Base-by-base conservation (phyloP, 2,329 filamentous ascomycete genomes). In the Phaeomoniella chlamydospora region DNA sequence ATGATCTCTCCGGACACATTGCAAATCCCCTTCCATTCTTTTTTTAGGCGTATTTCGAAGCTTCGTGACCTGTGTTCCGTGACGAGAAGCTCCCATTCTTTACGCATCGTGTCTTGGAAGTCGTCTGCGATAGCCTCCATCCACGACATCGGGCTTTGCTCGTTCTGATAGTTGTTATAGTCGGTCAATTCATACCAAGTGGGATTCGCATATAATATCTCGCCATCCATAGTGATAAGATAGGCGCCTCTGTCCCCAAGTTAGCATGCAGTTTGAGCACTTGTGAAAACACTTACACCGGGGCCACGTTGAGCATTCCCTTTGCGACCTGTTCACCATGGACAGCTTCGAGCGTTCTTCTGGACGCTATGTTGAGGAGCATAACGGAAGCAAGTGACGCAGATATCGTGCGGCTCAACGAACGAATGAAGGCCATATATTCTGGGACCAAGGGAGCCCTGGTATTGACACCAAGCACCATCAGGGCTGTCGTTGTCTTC, bases 211-310 rank as follows among this genome's bases (percentile, higher is more conserved):
- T 84, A 90, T 6, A 71, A 81, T 46, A 90, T 81, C 15, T 69
- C 62, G 3, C 84, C 83, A 30, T 65, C 55, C 0, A 72, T 67
- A 9, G 22, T 26, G 22, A 49, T 85, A 72, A n/a, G 81, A 80
- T 45, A 90, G 87, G 52, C 88, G 88, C 60, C 90, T 79, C 18
- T 83, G 84, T 1, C 87, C 82, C 0, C 83, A 83, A 0, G 81
- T 80, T 43, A 85, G 83, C 49, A 18, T 80, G 77, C 52, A 90
- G 83, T 50, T 74, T 68, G 37, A 71, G 68, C 16, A 63, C 61
- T 2, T 67, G 68, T 50, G 72, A 65, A 49, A 70, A 63, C 2
- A 69, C 71, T 33, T 67, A 58, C 18, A 79, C 65, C 30, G 76
- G 74, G 11, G 90, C 65, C 50, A 88, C 79, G 51, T 83, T 71